These are phyloP conservation scores for Lignosus rhinocerotis DNA, from an alignment of 1,284 basidiomycete species.

Conservation along the genomic window DNA sequence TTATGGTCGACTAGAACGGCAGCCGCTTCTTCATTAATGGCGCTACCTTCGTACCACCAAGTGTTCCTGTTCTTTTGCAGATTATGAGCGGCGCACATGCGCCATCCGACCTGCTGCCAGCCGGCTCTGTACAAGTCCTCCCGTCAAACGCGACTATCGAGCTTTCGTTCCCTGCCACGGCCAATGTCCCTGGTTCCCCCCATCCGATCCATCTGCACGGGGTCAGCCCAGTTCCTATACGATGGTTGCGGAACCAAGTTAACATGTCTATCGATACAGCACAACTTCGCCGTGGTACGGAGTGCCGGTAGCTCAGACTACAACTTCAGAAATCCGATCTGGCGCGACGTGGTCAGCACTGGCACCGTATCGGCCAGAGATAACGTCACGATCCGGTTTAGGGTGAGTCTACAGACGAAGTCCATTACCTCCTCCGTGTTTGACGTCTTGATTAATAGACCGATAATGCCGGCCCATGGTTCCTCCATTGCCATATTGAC, in stretches of 20 bases:
- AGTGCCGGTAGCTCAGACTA: constrained; percentile 29
- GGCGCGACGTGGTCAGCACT: constrained; percentile 30
- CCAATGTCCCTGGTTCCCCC: constrained; percentile 27
- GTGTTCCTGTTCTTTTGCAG: constrained; percentile 39
- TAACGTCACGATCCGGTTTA: constrained; percentile 33
- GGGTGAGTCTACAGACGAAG: constrained; percentile 8
- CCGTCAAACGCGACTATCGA: constrained; percentile 36
- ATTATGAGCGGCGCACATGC: constrained; percentile 36
- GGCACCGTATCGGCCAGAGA: constrained; percentile 19
- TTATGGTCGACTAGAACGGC: constrained; percentile 7
- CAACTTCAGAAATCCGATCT: constrained; percentile 42
- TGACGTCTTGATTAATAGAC: constrained; percentile 10
- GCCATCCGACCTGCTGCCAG: constrained; percentile 33
- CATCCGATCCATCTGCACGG: constrained; percentile 46
- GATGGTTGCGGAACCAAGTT: background rate
- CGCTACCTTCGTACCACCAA: constrained; percentile 28
- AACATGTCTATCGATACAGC: constrained; percentile 9
- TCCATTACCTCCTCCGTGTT: background rate
- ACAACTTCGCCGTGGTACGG: constrained; percentile 30
- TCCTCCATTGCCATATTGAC: constrained; percentile 30
- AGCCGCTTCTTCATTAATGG: constrained; percentile 31
- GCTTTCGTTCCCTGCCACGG: constrained; percentile 34
- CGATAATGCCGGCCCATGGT: constrained; percentile 29
- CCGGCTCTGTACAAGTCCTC: constrained; percentile 33
- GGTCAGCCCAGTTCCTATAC: constrained; percentile 21